phyloP scores from a whole-genome alignment of 202 grass and related monocot genomes.

The Musa balbisiana region DNA sequence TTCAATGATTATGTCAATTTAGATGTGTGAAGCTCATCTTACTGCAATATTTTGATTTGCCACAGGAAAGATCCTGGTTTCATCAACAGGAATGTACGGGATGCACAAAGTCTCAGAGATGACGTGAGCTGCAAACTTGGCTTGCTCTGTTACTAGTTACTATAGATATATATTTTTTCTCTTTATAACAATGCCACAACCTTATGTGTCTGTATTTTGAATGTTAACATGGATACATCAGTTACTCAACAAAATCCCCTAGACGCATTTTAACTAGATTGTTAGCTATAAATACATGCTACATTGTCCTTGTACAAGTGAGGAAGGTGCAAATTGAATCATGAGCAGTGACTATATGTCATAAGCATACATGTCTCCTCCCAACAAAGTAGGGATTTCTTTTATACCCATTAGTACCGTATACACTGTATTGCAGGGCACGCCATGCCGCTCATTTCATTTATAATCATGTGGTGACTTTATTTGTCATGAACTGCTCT shows the following conservation, averaged over 20 bases:
- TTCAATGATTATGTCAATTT: background rate
- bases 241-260: background rate
- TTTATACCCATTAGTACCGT: background rate
- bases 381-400: background rate
- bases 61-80: conserved; percentile 96
- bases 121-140: conserved; percentile 69
- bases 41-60: conserved; percentile 23
- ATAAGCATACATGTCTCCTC: background rate
- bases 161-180: no score
- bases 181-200: no score
- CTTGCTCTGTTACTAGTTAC: background rate
- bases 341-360: background rate
- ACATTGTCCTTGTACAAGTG: background rate
- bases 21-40: conserved; percentile 4
- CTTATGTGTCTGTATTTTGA: background rate
- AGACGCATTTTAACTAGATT: background rate
- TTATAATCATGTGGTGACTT: no score
- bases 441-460: background rate
- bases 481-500: background rate
- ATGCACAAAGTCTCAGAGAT: conserved; percentile 74
- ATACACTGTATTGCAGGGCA: background rate
- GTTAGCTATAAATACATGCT: background rate
- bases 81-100: conserved; percentile 56
- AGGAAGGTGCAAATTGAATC: background rate
- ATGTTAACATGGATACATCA: background rate